Base-by-base conservation (phyloP, 2,329 filamentous ascomycete species). In the Exutisphaerella laricina region DNA sequence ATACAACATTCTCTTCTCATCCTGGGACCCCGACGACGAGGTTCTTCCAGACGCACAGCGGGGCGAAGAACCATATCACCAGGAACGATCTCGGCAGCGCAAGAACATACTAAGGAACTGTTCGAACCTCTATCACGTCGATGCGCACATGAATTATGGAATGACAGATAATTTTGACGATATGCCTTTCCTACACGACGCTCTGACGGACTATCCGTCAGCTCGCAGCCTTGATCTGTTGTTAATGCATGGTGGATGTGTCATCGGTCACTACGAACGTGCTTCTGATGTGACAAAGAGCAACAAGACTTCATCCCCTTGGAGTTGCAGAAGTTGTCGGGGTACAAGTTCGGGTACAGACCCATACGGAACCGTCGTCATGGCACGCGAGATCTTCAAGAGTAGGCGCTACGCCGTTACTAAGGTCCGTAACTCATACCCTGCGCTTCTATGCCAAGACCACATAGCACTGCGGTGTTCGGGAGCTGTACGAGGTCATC, bases 281-380 rank as follows among this genome's bases (percentile, higher is more conserved):
- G 38, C 23, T n/a, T 40, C 33, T 18, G 38, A 40, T 28, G 31
- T 40, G 17, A 33, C 16, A 8, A 23, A 13, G 12, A 17, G 20
- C 18, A 17, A 31, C 12, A 33, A 22, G 22, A 4, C n/a, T 12
- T 23, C 33, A 10, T 10, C 38, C 17, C 26, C 8, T 20, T 40
- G 4, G 38, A 40, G 28, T 13, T 7, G 14, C 13, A 32, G 17
- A 40, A 21, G 26, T 13, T 32, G 18, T 32, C 26, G 4, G 18
- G 28, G 10, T 40, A 40, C 16, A 2, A 18, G 12, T 18, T 40
- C 8, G 10, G 22, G 4, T 22, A 34, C 22, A 20, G 12, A 22
- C 32, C 32, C 6, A 22, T 12, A 20, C 4, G 17, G 13, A 18
- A 22, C 6, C 17, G 4, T 20, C 32, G 32, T 7, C 22, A 34